Conservation (phyloP, 2,329 filamentous ascomycete genomes). For the Cladosporium austrohemisphaericum region DNA sequence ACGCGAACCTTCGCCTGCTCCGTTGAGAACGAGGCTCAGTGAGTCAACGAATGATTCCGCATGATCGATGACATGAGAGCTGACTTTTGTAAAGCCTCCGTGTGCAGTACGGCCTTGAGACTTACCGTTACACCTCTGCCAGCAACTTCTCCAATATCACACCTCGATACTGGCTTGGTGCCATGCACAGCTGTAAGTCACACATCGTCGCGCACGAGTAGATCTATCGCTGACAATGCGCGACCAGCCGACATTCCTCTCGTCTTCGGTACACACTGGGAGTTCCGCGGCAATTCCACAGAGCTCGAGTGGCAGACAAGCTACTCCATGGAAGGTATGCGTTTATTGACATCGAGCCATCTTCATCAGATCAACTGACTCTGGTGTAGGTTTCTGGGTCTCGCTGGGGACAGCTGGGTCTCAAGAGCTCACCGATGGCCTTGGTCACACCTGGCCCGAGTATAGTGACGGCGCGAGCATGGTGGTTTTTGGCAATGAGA, state of each 20-base stretch:
- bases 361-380: not conserved
- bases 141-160: slow-evolving; percentile 41
- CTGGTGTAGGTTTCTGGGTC: slow-evolving; percentile 1
- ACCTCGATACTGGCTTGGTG: slow-evolving; percentile 38
- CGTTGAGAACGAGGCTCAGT: not conserved
- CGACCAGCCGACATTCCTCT: slow-evolving; percentile 33
- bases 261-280: slow-evolving; percentile 37
- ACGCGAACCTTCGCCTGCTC: not conserved
- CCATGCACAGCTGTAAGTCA: slow-evolving; percentile 32
- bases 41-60: not conserved
- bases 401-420: not conserved
- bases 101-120: slow-evolving; percentile 19
- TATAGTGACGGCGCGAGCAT: not conserved
- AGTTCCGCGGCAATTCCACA: slow-evolving; percentile 22
- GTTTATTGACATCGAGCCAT: no score
- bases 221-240: not conserved
- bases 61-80: not conserved
- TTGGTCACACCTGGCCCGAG: slow-evolving; percentile 5
- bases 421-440: not conserved
- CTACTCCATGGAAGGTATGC: slow-evolving; percentile 32
- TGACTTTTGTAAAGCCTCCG: not conserved
- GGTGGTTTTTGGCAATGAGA: slow-evolving; percentile 5
- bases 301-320: slow-evolving; percentile 26
- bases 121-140: slow-evolving; percentile 40
- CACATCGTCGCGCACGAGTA: not conserved